Base-by-base conservation (phyloP, 2,329 filamentous ascomycete species). In the Fusarium sp. region DNA sequence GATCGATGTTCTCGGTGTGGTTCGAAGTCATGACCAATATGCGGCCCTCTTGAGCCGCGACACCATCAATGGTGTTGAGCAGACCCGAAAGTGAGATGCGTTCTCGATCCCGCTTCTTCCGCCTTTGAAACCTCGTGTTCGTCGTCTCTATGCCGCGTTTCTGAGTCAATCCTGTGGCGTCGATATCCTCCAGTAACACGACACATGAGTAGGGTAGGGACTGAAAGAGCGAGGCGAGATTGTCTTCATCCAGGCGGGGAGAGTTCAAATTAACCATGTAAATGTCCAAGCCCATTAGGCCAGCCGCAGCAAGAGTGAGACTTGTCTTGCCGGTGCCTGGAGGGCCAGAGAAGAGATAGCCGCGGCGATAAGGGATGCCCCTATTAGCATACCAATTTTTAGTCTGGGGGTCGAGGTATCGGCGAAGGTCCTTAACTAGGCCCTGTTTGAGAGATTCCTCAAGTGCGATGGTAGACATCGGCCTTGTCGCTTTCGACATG, bases 1-100 rank as follows among this genome's bases (percentile, higher is more conserved):
- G 60, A 2, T 74, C 71, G 0, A 74, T 68, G 16, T 71, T 68
- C 33, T 75, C 59, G 0, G 66, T 66, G 18, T 78, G 88, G 74
- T 94, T 94, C 0, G 91, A 92, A 0, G 91, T 94, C 92, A 94
- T 93, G 71, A 94, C 89, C 1, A 94, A 84, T 1, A 94, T 88
- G 9, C 91, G 86, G 2, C 91, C 92, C 81, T 94, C 92, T 66
- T 90, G 89, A 1, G 89, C 89, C 1, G 91, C 90, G 0, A 93
- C 91, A 3, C 91, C 91, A 69, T 93, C 92, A 71, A 94, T 90
- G 25, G 91, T 88, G 67, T 94, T 94, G 10, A 94, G 85, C 0
- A 94, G 83, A 0, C 89, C 91, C 0, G 91, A 92, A 2, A 94
- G 86, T 0, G 63, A 71, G 7, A 75, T 75, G 8, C 47, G 50